phyloP scores from a whole-genome alignment of 169 alveolate genomes.

The Besnoitia besnoiti region DNA sequence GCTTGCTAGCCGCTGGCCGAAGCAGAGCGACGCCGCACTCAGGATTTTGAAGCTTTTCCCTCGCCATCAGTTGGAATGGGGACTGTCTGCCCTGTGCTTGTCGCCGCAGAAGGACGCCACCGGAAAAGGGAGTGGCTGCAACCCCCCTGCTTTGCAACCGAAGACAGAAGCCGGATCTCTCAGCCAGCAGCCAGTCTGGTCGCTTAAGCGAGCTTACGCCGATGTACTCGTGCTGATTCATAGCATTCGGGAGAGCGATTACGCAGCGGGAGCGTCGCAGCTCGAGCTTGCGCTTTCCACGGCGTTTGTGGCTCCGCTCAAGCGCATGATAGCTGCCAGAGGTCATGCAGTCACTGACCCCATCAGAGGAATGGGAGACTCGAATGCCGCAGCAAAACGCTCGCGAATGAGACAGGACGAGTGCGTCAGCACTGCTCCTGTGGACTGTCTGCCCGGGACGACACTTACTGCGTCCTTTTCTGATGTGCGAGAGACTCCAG shows the following conservation, averaged over 20 bases:
- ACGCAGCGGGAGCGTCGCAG: not conserved
- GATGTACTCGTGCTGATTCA: not conserved
- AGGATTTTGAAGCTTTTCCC: constrained; percentile 19
- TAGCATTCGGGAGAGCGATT: not conserved
- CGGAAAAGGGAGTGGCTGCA: not conserved
- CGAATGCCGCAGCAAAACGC: not conserved
- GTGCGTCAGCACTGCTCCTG: not conserved
- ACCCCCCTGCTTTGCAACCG: not conserved
- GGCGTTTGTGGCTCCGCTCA: not conserved
- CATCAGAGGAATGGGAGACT: not conserved
- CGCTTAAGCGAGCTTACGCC: too few relatives aligned
- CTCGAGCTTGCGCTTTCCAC: not conserved
- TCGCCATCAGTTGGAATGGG: not conserved
- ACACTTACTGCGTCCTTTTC: not conserved
- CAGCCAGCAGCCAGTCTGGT: not conserved
- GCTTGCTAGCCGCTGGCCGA: constrained; percentile 16
- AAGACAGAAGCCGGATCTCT: not conserved
- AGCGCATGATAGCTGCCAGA: not conserved
- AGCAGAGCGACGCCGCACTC: constrained; percentile 6
- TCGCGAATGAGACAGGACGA: not conserved
- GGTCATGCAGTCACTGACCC: not conserved
- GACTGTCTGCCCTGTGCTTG: not conserved
- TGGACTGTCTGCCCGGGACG: not conserved
- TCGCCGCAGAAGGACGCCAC: not conserved
- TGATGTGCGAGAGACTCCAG: not conserved